Base-by-base conservation (phyloP, 257 asterid species). In the Fraxinus quadrangulata region DNA sequence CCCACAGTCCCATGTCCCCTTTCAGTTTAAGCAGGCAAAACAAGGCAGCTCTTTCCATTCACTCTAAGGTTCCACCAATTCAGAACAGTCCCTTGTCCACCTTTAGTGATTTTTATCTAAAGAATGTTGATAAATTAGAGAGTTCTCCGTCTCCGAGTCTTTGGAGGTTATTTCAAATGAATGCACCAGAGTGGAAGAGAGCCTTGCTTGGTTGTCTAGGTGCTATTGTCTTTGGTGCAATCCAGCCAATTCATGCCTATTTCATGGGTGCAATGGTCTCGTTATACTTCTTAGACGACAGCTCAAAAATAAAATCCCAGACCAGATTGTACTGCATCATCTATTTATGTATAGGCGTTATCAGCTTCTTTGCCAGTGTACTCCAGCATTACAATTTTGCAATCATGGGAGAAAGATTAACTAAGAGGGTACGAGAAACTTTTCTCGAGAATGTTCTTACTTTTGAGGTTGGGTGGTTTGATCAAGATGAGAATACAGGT, bases 381-480 rank as follows among this genome's bases (percentile, higher is more conserved):
- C 51, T 90, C 24, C 97, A 92, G 7, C 97, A 92, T 47, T 87
- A 92, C 77, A 91, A 89, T 66, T 92, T 92, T 8, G 88, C 92
- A 0, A 14, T 86, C 28, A 88, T 89, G 94, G 97, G 96, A 61
- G 97, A 92, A 75, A 78, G 87, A 0, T 54, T 91, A 36, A 87
- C 91, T 1, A 92, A 88, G 83, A 86, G 90, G 77, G 84, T 91
- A 5, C 84, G 96, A 0, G 94, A 92, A 69, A 84, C 73, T 47
- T 86, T 90, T 54, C 81, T 92, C 0, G 67, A 78, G 2, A 87
- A 84, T 6, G 73, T 90, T 61, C 87, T 91, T 5, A 89, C 91
- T 1, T 90, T 90, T 23, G 97, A 92, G 84, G 74, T 90, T 10
- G 89, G 91, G 3, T 92, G 96, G 97, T 92, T 86, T 61, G 97